A percentile compares a stretch with the other conserved stretches of the same genome.
Conservation (phyloP, 2,329 filamentous ascomycete genomes). For the Cryphonectria parasitica region DNA sequence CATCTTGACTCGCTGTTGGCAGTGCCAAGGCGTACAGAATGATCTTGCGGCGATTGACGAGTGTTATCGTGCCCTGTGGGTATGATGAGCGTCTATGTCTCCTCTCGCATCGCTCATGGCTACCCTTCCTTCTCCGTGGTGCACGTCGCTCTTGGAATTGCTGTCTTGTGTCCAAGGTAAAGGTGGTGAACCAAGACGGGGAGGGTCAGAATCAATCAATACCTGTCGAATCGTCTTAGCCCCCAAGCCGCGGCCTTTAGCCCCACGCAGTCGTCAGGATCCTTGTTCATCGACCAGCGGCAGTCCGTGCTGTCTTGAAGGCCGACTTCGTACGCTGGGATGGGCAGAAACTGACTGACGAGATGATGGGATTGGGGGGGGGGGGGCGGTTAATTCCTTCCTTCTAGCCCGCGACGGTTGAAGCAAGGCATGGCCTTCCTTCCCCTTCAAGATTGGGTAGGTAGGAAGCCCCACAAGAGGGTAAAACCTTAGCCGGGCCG, state of each 20-base stretch:
- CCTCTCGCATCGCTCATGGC: background rate
- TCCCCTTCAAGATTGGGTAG: background rate
- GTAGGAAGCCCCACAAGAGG: background rate
- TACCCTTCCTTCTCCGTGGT: background rate
- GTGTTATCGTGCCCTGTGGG: background rate
- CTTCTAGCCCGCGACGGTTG: background rate
- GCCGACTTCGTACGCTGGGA: background rate
- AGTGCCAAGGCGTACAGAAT: background rate
- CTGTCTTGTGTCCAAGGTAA: background rate
- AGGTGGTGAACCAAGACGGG: background rate
- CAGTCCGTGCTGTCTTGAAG: background rate
- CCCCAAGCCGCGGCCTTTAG: background rate
- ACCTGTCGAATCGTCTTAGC: background rate
- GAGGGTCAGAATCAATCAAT: background rate
- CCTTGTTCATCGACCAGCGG: background rate
- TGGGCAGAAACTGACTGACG: background rate
- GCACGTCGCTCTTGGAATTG: background rate
- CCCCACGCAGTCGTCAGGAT: background rate
- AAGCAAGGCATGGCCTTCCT: background rate
- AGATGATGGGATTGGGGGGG: background rate
- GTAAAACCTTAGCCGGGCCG: background rate
- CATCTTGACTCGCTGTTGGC: constrained; percentile 28
- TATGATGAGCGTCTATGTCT: background rate
- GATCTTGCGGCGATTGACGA: constrained; percentile 7
- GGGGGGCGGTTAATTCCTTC: background rate